Evolutionary conservation across 1,284 basidiomycete genomes (phyloP).

Genomic region (Ganoderma resinaceum): DNA sequence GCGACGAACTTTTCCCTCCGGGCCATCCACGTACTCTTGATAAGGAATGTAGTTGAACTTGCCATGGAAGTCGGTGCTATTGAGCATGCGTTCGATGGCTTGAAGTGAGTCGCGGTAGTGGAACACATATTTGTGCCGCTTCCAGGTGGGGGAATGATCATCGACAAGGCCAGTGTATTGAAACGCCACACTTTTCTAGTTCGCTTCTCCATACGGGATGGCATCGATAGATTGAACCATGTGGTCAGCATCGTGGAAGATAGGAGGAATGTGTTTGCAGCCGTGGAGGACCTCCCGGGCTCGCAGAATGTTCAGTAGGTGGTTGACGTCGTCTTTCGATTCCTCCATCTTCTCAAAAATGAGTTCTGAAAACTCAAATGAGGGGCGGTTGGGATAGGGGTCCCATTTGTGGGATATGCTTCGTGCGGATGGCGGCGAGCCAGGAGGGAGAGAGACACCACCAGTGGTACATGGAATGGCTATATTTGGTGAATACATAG

Average conservation of each 20-base stretch:
- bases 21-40: neutral
- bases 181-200: neutral
- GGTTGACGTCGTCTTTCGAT: neutral
- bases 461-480: conserved; percentile 11
- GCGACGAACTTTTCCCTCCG: neutral
- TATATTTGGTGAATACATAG: neutral
- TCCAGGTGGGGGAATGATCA: conserved; percentile 28
- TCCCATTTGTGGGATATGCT: conserved; percentile 10
- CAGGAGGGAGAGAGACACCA: conserved; percentile 6
- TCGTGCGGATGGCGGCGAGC: neutral
- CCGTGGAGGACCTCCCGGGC: neutral
- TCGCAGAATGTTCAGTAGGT: neutral
- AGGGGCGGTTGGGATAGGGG: conserved; percentile 15
- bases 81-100: neutral
- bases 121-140: neutral
- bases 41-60: neutral
- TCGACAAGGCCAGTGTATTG: conserved; percentile 15
- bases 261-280: neutral
- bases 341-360: neutral
- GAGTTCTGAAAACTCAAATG: conserved; percentile 21
- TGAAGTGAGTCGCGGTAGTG: neutral
- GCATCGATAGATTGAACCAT: neutral
- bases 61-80: neutral
- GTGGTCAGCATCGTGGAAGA: neutral
- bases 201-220: neutral